phyloP scores from a whole-genome alignment of 805 yeast genomes.

The Wickerhamomyces bisporus region DNA sequence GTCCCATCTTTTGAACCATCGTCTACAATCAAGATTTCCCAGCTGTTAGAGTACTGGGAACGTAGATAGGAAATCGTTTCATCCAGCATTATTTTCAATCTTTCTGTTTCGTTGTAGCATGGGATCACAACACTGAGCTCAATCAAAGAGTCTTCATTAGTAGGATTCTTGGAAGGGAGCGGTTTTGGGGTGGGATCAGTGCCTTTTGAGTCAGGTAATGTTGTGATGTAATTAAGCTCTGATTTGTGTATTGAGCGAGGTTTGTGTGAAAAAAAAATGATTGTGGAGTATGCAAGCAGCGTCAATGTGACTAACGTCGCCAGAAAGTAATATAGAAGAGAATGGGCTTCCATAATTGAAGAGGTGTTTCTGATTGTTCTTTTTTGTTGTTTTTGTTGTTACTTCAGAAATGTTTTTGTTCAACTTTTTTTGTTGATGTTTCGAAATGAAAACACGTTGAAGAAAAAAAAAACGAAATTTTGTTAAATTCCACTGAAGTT shows the following conservation, averaged over 20 bases:
- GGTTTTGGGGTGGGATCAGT: slow-evolving; percentile 30
- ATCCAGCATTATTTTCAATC: slow-evolving; percentile 67
- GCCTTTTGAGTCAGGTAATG: slow-evolving; percentile 26
- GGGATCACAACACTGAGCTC: slow-evolving; percentile 81
- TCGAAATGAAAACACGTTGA: too few species aligned
- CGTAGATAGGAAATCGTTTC: slow-evolving; percentile 59
- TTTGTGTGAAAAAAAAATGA: slow-evolving; percentile 46
- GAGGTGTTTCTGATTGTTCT: too few species aligned
- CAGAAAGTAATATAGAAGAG: neutral
- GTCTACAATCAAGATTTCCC: slow-evolving; percentile 83
- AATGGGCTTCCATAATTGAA: neutral
- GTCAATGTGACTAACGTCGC: neutral
- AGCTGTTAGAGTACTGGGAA: slow-evolving; percentile 32
- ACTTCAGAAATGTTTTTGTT: too few species aligned
- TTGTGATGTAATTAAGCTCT: slow-evolving; percentile 53
- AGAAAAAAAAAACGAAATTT: too few species aligned
- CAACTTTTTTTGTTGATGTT: too few species aligned
- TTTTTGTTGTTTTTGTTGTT: too few species aligned
- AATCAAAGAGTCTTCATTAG: slow-evolving; percentile 30
- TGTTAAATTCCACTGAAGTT: too few species aligned
- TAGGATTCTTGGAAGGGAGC: slow-evolving; percentile 19
- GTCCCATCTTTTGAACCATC: slow-evolving; percentile 90
- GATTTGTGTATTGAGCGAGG: slow-evolving; percentile 53
- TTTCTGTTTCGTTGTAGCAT: slow-evolving; percentile 80
- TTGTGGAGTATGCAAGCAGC: slow-evolving; percentile 6